A percentile compares a stretch with the other conserved stretches of the same genome.
Conservation (phyloP, 1,284 basidiomycete species). For the Ustilago trichophora region DNA sequence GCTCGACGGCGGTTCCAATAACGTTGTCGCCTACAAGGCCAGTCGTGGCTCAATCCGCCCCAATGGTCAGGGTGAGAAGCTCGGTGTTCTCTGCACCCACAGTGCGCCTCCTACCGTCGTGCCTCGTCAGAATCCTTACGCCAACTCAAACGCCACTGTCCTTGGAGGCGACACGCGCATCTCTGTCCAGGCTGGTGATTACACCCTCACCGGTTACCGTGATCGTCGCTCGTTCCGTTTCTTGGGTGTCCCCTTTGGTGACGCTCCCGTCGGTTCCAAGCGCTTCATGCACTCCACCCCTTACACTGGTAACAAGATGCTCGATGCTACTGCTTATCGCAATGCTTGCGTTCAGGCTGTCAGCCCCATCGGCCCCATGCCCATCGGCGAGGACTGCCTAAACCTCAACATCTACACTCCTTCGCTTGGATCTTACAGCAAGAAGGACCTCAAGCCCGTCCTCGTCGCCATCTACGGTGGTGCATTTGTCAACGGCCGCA, state of each 20-base stretch:
- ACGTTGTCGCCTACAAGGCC: conserved; percentile 25
- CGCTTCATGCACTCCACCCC: conserved; percentile 38
- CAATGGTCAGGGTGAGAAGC: conserved; percentile 20
- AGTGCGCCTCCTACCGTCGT: conserved; percentile 15
- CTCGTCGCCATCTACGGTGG: conserved; percentile 70
- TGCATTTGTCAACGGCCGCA: conserved; percentile 68
- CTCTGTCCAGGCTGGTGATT: conserved; percentile 21
- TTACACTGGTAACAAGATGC: conserved; percentile 28
- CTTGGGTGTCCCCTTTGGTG: conserved; percentile 39
- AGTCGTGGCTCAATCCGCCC: conserved; percentile 12
- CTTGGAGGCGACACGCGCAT: conserved; percentile 17
- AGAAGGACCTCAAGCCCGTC: conserved; percentile 70
- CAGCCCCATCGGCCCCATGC: conserved; percentile 13
- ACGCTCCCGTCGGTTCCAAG: conserved; percentile 28
- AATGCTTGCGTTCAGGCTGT: conserved; percentile 31
- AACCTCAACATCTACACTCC: conserved; percentile 73
- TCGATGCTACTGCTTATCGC: conserved; percentile 39
- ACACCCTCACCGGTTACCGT: conserved; percentile 33
- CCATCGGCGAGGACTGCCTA: conserved; percentile 69
- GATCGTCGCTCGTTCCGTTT: conserved; percentile 40
- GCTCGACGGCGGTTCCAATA: conserved; percentile 6
- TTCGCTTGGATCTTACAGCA: conserved; percentile 43
- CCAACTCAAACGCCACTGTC: conserved; percentile 1
- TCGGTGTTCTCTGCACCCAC: conserved; percentile 42
- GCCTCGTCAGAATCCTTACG: conserved; percentile 11